Percentiles rank a stretch among this genome's conserved stretches.
These are phyloP conservation scores for Protomyces arabidopsidicola DNA, from an alignment of 1,139 yeast genomes.

Conservation along the genomic window DNA sequence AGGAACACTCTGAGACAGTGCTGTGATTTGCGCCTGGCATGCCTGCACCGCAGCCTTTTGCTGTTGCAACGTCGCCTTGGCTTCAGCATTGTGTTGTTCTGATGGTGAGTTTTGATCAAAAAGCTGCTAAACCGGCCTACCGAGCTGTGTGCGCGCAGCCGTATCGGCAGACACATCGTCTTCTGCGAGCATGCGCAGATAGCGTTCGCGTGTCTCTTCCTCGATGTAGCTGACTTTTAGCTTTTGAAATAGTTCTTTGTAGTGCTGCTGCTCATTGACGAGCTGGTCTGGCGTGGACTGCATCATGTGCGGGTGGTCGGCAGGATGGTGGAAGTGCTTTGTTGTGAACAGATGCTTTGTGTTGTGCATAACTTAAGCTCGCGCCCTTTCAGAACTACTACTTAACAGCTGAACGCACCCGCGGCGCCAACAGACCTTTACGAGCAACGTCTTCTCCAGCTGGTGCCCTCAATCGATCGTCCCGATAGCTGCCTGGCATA, in stretches of 20 bases:
- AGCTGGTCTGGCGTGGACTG: not conserved
- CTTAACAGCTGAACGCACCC: too few species aligned
- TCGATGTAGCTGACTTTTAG: slow-evolving; percentile 60
- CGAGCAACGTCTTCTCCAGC: too few species aligned
- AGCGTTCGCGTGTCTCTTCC: slow-evolving; percentile 63
- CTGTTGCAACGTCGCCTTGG: not conserved
- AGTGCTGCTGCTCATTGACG: slow-evolving; percentile 16
- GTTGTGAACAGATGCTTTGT: too few species aligned
- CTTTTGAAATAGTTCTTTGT: slow-evolving; percentile 32
- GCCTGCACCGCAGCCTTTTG: not conserved
- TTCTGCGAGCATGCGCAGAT: slow-evolving; percentile 39
- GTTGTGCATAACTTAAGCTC: too few species aligned
- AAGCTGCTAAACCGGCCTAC: not conserved
- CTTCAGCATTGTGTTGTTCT: not conserved
- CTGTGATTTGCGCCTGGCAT: not conserved
- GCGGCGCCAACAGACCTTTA: too few species aligned
- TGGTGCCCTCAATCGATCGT: too few species aligned
- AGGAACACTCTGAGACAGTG: not conserved
- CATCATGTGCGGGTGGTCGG: not conserved
- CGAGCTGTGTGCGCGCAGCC: not conserved
- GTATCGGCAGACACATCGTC: not conserved
- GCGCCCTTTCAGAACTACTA: too few species aligned
- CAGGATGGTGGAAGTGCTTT: too few species aligned
- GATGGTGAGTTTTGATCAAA: not conserved
- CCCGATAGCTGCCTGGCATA: too few species aligned